Percentiles rank a stretch among this genome's conserved stretches.
These are phyloP conservation scores for Helianthus annuus DNA, from an alignment of 129 eudicot genomes.

Conservation along the genomic window DNA sequence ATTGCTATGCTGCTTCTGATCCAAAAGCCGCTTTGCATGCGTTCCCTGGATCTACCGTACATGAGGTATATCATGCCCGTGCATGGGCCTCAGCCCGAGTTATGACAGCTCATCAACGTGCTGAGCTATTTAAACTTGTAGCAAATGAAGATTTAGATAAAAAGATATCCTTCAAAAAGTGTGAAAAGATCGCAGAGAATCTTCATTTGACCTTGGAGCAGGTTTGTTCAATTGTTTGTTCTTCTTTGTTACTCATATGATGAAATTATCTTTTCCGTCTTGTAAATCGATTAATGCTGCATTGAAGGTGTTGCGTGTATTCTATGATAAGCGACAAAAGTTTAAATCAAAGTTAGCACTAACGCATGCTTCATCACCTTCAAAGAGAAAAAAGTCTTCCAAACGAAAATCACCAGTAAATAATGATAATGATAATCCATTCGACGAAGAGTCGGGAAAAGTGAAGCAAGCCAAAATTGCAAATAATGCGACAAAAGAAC, in stretches of 20 bases:
- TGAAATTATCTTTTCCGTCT: background rate
- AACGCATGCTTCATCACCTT: slow-evolving; percentile 24
- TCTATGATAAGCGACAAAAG: slow-evolving; percentile 65
- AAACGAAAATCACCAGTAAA: slow-evolving; percentile 25
- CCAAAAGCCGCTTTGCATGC: slow-evolving; percentile 82
- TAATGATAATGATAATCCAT: slow-evolving; percentile 37
- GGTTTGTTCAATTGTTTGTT: slow-evolving; percentile 42
- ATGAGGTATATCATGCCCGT: slow-evolving; percentile 62
- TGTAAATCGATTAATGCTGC: background rate
- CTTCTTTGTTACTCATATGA: slow-evolving; percentile 6
- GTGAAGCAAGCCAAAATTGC: slow-evolving; percentile 25
- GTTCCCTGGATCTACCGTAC: slow-evolving; percentile 89
- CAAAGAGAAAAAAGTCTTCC: slow-evolving; percentile 53
- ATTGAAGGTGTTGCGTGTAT: slow-evolving; percentile 73
- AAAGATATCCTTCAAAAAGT: slow-evolving; percentile 66
- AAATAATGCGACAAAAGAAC: slow-evolving; percentile 33
- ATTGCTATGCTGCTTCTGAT: slow-evolving; percentile 82
- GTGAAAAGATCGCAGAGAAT: slow-evolving; percentile 71
- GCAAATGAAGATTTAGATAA: slow-evolving; percentile 44
- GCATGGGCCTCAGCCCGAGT: slow-evolving; percentile 81
- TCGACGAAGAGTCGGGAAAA: slow-evolving; percentile 26
- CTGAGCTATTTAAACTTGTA: slow-evolving; percentile 65
- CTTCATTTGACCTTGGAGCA: slow-evolving; percentile 84
- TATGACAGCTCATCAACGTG: slow-evolving; percentile 85
- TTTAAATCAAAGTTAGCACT: slow-evolving; percentile 28